These are phyloP conservation scores for Pichia sp. DNA, from an alignment of 1,139 yeast species.

Conservation along the genomic window DNA sequence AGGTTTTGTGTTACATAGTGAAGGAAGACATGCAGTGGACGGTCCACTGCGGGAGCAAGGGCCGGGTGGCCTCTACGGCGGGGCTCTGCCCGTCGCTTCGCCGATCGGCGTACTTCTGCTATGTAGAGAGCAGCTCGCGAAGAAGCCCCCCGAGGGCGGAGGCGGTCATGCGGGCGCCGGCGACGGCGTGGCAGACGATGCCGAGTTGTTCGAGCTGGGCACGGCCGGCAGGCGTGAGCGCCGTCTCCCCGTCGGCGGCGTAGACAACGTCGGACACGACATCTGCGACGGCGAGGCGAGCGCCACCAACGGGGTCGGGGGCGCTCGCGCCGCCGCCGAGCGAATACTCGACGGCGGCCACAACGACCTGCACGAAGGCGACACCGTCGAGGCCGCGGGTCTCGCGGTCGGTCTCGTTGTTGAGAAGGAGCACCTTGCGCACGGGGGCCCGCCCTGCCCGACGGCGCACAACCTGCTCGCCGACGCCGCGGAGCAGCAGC, in stretches of 20 bases:
- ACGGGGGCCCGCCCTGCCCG: neutral
- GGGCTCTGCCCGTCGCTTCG: too few species aligned
- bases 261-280: slow-evolving; percentile 3
- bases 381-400: slow-evolving; percentile 13
- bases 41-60: too few species aligned
- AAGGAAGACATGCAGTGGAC: too few species aligned
- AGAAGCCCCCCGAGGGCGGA: neutral
- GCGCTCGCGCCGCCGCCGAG: neutral
- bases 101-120: too few species aligned
- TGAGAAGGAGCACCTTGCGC: slow-evolving; percentile 12
- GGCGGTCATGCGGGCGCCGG: neutral
- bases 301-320: neutral
- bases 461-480: neutral
- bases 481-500: slow-evolving; percentile 62
- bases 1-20: too few species aligned
- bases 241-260: neutral
- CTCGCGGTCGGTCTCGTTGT: slow-evolving; percentile 15
- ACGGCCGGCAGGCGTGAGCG: neutral
- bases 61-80: too few species aligned
- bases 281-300: neutral
- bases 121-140: too few species aligned
- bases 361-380: slow-evolving; percentile 7
- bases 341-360: neutral
- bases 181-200: neutral
- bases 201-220: neutral